Conservation (phyloP, 257 asterid species). For the Petrea volubilis region DNA sequence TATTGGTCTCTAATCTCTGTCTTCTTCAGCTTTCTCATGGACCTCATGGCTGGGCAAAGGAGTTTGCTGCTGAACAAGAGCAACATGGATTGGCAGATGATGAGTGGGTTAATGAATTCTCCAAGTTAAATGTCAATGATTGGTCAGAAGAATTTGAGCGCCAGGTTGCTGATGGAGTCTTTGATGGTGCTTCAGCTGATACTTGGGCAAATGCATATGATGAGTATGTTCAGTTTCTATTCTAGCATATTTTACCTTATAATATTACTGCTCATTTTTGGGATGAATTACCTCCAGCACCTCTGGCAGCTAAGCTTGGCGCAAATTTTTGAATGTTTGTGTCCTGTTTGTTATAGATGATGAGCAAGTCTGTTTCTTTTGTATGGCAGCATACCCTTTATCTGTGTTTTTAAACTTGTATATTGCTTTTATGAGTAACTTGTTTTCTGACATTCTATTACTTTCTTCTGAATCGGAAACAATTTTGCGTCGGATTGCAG, state of each 20-base stretch:
- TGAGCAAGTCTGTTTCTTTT: neutral
- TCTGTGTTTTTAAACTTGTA: too few relatives aligned
- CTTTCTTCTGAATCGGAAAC: constrained; percentile 10
- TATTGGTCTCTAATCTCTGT: constrained; percentile 17
- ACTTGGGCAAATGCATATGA: constrained; percentile 92
- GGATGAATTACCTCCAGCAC: neutral
- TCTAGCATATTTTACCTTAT: too few relatives aligned
- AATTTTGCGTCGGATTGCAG: constrained; percentile 12
- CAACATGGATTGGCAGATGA: constrained; percentile 56
- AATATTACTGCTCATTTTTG: too few relatives aligned
- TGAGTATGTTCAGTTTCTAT: constrained; percentile 60
- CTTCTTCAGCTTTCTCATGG: constrained; percentile 71
- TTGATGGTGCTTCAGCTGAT: constrained; percentile 78
- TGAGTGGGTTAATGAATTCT: constrained; percentile 92
- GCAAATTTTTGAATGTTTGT: too few relatives aligned
- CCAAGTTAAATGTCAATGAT: constrained; percentile 83
- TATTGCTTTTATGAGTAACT: neutral
- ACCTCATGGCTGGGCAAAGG: constrained; percentile 84
- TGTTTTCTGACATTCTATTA: neutral
- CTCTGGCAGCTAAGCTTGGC: neutral
- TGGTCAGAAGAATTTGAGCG: constrained; percentile 96
- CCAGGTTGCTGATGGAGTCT: constrained; percentile 82
- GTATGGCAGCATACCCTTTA: neutral
- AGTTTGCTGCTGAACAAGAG: constrained; percentile 70
- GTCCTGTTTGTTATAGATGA: too few relatives aligned